A percentile compares a stretch with the other conserved stretches of the same genome.
Conservation (phyloP, 768 basidiomycete genomes). For the Serendipita sp. region DNA sequence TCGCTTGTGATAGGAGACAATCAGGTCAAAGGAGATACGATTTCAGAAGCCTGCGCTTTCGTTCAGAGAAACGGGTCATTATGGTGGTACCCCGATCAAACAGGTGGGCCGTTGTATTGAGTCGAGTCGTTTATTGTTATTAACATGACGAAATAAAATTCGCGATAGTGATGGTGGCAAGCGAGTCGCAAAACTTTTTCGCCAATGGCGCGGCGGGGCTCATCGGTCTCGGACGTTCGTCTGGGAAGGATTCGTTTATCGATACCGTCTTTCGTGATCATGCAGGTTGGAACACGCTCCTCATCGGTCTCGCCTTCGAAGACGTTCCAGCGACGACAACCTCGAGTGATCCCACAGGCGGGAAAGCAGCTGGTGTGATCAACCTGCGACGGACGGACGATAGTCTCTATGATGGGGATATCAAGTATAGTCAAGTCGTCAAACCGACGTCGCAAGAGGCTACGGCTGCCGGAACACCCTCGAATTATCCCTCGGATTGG, state of each 20-base stretch:
- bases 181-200: not conserved
- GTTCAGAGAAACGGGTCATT: not conserved
- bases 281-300: not conserved
- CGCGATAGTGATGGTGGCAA: not conserved
- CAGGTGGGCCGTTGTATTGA: not conserved
- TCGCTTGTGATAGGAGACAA: not conserved
- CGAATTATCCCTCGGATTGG: not conserved
- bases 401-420: not conserved
- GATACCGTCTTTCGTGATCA: not conserved
- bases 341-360: not conserved
- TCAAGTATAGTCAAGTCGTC: not conserved
- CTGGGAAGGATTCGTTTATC: not conserved
- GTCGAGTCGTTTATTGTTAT: no score
- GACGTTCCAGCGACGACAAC: not conserved
- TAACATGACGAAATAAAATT: no score
- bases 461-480: not conserved
- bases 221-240: not conserved
- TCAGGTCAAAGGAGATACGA: not conserved
- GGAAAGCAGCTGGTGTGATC: not conserved
- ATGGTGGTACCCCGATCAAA: slow-evolving; percentile 4
- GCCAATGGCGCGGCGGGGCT: not conserved
- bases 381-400: not conserved
- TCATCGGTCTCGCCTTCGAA: not conserved
- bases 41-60: not conserved
- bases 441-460: not conserved